Conservation (phyloP, 148 eudicot species). For the Fallopia convolvulus region DNA sequence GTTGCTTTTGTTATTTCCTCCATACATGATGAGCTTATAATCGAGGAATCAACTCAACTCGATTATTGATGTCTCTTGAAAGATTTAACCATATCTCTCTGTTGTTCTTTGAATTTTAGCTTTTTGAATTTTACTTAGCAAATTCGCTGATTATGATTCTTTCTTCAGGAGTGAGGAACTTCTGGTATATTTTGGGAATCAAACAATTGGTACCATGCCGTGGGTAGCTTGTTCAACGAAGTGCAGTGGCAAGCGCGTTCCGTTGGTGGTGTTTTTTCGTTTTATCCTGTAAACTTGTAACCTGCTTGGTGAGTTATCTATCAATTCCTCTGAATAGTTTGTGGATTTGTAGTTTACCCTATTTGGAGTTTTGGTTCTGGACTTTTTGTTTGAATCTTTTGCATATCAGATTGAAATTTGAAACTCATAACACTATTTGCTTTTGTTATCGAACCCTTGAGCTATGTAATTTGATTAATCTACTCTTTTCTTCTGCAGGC, state of each 20-base stretch:
- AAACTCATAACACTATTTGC: neutral
- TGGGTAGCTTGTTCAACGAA: conserved; percentile 34
- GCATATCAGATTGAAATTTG: neutral
- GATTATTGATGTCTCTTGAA: neutral
- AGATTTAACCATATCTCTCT: neutral
- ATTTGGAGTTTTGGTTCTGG: neutral
- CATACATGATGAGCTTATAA: neutral
- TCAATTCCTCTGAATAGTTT: neutral
- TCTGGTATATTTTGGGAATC: neutral
- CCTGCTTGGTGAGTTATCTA: conserved; percentile 25
- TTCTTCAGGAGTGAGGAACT: neutral
- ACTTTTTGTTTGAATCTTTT: neutral
- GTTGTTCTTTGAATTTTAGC: neutral
- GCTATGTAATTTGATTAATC: neutral
- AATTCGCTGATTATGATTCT: neutral
- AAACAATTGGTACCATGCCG: conserved; percentile 26
- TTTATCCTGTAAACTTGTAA: conserved; percentile 38
- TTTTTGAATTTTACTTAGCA: neutral
- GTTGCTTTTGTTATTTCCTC: neutral
- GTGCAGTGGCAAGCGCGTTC: conserved; percentile 40
- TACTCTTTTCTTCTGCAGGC: neutral
- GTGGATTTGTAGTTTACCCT: neutral
- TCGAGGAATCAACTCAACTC: neutral
- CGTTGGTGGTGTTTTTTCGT: conserved; percentile 54
- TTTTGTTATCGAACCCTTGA: neutral